Evolutionary conservation across 331 rosid species (phyloP).

Genomic region (Quercus lobata): DNA sequence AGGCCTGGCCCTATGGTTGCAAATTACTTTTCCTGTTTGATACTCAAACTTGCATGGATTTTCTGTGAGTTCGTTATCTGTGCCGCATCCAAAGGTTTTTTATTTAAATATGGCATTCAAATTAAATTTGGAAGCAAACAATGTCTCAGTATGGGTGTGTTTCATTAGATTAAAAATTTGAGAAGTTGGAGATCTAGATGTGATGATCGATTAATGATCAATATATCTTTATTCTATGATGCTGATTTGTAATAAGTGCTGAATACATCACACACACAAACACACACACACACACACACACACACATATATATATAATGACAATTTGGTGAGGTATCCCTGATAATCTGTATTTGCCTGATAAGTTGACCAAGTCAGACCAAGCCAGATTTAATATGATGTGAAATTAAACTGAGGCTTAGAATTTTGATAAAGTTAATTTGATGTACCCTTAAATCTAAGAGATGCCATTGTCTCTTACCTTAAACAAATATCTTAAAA

Average conservation of each 20-base stretch:
- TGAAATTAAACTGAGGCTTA: background rate
- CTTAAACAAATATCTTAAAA: background rate
- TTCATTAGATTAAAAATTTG: background rate
- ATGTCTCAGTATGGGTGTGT: background rate
- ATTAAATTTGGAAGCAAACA: background rate
- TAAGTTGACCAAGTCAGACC: background rate
- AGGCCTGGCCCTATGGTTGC: background rate
- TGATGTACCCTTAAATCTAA: background rate
- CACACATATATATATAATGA: background rate
- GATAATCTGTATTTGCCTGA: background rate
- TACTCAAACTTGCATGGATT: background rate
- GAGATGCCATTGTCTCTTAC: background rate
- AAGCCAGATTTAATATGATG: background rate
- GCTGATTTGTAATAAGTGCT: background rate
- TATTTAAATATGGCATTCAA: background rate
- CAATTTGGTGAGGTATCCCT: background rate
- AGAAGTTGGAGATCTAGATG: background rate
- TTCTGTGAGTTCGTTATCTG: background rate
- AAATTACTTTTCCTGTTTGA: background rate
- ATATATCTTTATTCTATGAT: background rate
- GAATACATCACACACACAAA: background rate
- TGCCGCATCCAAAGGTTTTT: background rate
- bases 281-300: no score
- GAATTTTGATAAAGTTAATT: background rate
- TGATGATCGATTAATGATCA: background rate